Conservation (phyloP, 306 rosid genomes). For the Macrotyloma uniflorum region DNA sequence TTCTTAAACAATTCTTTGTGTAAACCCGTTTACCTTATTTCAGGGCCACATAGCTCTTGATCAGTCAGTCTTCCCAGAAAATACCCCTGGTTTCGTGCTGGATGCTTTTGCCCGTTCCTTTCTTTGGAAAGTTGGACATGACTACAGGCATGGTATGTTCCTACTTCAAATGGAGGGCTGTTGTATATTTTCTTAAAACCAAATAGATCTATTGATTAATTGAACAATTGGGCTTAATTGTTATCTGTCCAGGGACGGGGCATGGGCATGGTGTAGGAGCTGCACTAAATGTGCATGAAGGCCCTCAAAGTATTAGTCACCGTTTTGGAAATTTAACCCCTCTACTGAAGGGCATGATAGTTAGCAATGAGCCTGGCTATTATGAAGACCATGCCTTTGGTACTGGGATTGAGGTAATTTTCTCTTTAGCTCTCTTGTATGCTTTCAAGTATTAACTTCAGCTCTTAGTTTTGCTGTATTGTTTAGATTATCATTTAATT, state of each 20-base stretch:
- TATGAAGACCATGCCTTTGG: constrained; percentile 96
- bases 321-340: constrained; percentile 86
- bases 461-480: constrained; percentile 26
- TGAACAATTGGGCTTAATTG: constrained; percentile 9
- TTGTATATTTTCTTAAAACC: background rate
- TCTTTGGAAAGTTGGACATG: constrained; percentile 98
- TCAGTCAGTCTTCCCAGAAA: constrained; percentile 85
- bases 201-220: constrained; percentile 26
- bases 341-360: constrained; percentile 77
- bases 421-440: constrained; percentile 28
- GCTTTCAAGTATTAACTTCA: constrained; percentile 22
- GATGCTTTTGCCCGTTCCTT: constrained; percentile 95
- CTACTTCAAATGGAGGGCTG: constrained; percentile 23
- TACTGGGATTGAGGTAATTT: constrained; percentile 85
- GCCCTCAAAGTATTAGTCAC: constrained; percentile 91
- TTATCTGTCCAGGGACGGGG: constrained; percentile 69
- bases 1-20: constrained; percentile 11
- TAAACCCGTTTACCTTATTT: constrained; percentile 44
- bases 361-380: constrained; percentile 98
- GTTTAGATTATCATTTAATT: constrained; percentile 11
- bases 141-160: constrained; percentile 87
- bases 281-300: constrained; percentile 96
- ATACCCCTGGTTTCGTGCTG: constrained; percentile 91
- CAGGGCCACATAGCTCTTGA: constrained; percentile 98
- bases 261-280: constrained; percentile 99